Base-by-base conservation (phyloP, 768 basidiomycete species). In the Cystobasidium tubakii region DNA sequence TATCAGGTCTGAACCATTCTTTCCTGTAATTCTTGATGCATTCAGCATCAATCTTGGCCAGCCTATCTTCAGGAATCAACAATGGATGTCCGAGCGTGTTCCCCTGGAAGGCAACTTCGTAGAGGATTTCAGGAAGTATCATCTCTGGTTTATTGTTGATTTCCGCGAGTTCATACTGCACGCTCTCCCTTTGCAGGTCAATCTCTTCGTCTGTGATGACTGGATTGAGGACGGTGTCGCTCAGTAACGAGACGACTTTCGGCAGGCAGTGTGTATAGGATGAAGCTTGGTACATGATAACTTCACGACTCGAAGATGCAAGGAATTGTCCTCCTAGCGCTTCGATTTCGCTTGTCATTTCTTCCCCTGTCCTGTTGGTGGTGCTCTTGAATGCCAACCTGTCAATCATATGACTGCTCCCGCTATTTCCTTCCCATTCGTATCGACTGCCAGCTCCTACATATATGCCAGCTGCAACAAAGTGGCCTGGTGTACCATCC, bases 211-310 rank as follows among this genome's bases (percentile, higher is more conserved):
- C 82, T 23, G 86, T 81, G 80, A 96, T 88, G 0, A 87, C 82
- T 12, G 96, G 87, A 79, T 91, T 87, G 70, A 89, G 84, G 62
- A 91, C 88, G 19, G 94, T 95, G 81, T 97, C 94, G 39, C 94
- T 87, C 74, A 99, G 91, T 75, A 98, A 86, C 31, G 89, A 89
- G 63, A 99, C 80, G 13, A 92, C 92, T 7, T 87, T 84, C 0
- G 90, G 87, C 1, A 93, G 91, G 46, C 87, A 87, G 75, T 87
- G 84, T 77, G 92, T 88, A 79, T 93, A 94, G 81, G 95, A 90
- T 44, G 92, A 91, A 13, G 95, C 95, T 82, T 98, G 96, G 80
- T 98, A 99, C 90, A 96, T 91, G 79, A 97, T 92, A 25, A 91
- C 86, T 81, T 99, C 96, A 57, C 96, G 85, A 1, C 92, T 89